Evolutionary conservation across 2,329 filamentous ascomycete species (phyloP).

Genomic region (Nectriaceae sp.): DNA sequence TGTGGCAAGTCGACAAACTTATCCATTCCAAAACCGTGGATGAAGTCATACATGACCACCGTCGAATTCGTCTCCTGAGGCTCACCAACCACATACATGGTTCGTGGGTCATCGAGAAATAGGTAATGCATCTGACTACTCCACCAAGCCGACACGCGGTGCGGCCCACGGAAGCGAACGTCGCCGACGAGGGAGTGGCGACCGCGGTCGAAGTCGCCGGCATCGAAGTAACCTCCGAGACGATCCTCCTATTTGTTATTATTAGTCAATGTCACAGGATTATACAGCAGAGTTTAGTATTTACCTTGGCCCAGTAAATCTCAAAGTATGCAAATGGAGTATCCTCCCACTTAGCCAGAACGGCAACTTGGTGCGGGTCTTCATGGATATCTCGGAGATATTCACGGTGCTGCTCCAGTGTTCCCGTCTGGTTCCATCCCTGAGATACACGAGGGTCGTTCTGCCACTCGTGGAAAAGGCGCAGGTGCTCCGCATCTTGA

Average conservation of each 20-base stretch:
- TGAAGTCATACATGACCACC: conserved; percentile 73
- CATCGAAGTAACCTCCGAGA: conserved; percentile 57
- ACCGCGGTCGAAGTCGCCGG: conserved; percentile 58
- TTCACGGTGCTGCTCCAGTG: conserved; percentile 70
- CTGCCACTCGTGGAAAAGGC: conserved; percentile 77
- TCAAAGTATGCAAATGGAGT: conserved; percentile 77
- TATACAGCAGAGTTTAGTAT: conserved; percentile 8
- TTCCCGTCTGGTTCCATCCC: conserved; percentile 80
- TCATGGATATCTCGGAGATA: conserved; percentile 70
- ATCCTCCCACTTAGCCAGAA: conserved; percentile 73
- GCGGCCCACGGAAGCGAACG: conserved; percentile 59
- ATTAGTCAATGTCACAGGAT: conserved; percentile 1
- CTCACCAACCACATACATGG: conserved; percentile 63
- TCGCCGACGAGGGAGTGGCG: conserved; percentile 61
- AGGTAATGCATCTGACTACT: conserved; percentile 63
- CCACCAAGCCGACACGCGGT: conserved; percentile 64
- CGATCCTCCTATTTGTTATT: conserved; percentile 48
- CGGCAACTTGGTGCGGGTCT: conserved; percentile 70
- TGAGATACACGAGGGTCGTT: conserved; percentile 80
- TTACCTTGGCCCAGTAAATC: conserved; percentile 71
- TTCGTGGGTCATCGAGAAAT: conserved; percentile 62
- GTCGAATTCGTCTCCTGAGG: conserved; percentile 71
- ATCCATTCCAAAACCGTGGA: conserved; percentile 71
- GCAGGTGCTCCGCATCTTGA: conserved; percentile 62
- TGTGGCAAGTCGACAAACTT: conserved; percentile 73